Base-by-base conservation (phyloP, 257 asterid genomes). In the Nicotiana benthamiana region DNA sequence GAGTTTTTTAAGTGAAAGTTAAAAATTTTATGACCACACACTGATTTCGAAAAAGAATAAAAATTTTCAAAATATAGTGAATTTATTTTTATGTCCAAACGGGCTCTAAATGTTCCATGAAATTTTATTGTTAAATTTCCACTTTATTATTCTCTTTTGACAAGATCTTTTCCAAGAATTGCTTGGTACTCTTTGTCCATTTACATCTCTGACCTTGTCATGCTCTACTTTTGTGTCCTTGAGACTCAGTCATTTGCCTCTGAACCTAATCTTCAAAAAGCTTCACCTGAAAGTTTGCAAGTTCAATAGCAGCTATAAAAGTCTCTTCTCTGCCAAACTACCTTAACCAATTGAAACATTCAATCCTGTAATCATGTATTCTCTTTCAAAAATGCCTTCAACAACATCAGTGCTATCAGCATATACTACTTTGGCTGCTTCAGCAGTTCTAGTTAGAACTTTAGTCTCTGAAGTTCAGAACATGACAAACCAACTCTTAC, bases 401-500 rank as follows among this genome's bases (percentile, higher is more conserved):
- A 64, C 83, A 28, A 34, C 77, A 3, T 34, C 86, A 40, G 65
- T 86, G 2, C 17, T 86, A 16, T 83, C 85, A 56, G 67, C 80
- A 32, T 83, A 86, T 62, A 57, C 89, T 10, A 57, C 87, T 11
- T 54, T 83, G 3, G 63, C 86, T 46, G 83, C 85, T 24, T 81
- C 75, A 20, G 75, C 80, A 22, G 3, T 81, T 43, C 75, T 86
- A 2, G 57, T 83, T 22, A 75, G 68, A 53, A 81, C 83, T 3
- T 54, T 83, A 34, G 9, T 81, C 46, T 46, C 75, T n/a, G 89
- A 86, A 62, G 81, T 86, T 52, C 76, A 67, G 34, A 75, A 32
- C 80, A 32, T 81, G 79, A 53, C 83, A 8, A 83, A 48, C 85
- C 87, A 75, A 36, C 62, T 81, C 51, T 20, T 83, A n/a, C 87